Evolutionary conservation across 768 basidiomycete genomes (phyloP), one percentile per base, ranked within the genome.

Genomic region (Xerocomellus amylosporus): DNA sequence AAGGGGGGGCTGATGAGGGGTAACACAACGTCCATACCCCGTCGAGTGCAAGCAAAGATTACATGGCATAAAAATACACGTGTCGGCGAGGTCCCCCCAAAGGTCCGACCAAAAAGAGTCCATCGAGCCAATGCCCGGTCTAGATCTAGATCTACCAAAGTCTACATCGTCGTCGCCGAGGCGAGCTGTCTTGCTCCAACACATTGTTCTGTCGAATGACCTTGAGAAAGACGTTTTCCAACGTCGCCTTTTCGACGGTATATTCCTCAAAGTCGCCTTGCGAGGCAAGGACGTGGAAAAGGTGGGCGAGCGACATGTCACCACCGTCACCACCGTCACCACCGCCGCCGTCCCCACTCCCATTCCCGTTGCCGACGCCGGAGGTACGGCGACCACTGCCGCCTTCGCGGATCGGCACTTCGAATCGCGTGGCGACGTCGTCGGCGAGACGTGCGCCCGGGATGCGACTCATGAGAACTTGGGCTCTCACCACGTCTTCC

Each of bases 341-440:
- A 1, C 26, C 44, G 4, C 20, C 22, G 5, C 6, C 43, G 7
- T 20, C 40, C 1, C 17, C 24, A 2, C 33, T 7, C 2, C 6
- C 43, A 13, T 34, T n/a, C n/a, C n/a, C n/a, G n/a, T n/a, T 6
- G 5, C n/a, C 20, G 4, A 26, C 37, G 0, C 24, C 31, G 3
- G 26, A 10, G 10, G 28, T 36, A 5, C 8, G 22, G 10, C 34
- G 45, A 10, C 10, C 17, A 6, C 8, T 5, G 7, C 34, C 13
- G 22, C 60, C 59, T 13, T 58, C 48, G 20, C 50, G 46, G 7
- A 88, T 75, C 9, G 87, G 86, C 9, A 88, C 85, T 64, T 89
- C 85, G 64, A 88, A 89, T 2, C 86, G 81, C 2, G 86, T 87
- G 2, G 85, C 86, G 15, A 89, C 85, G 60, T 88, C 87, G 58